Base-by-base conservation (phyloP, 1,284 basidiomycete species). In the Lentinula novae-zelandiae region DNA sequence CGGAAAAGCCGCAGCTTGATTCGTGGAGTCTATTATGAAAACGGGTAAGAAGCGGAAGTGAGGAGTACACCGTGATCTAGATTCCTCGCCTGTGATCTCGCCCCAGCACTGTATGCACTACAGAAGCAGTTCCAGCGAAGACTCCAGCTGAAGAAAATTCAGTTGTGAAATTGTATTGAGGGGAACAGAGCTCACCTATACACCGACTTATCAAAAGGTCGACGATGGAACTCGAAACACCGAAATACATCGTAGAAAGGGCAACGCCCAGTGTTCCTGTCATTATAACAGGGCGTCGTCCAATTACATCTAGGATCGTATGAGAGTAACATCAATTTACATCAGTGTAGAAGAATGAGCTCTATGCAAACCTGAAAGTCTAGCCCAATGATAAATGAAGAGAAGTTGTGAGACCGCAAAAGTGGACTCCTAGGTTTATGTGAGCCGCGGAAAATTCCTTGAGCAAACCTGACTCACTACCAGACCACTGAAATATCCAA, bases 361-460 rank as follows among this genome's bases (percentile, higher is more conserved):
- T 27, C 55, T 75, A n/a, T 20, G 22, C 54, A 12, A 53, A 82
- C 84, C 82, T 58, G 84, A 86, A 33, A 85, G 64, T 52, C 73
- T 74, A 1, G 83, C 83, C 82, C 82, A 86, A 9, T 81, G 80
- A 65, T 84, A 85, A 57, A 87, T 85, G n/a, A 82, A 80, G 17
- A 77, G 66, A 9, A 88, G 71, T 65, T 87, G 85, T 5, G 81
- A 73, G 31, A 85, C 62, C 13, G 84, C 80, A 69, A 87, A 87
- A 9, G 75, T 73, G 63, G 82, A 85, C 69, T 86, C 84, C 83
- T 84, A 63, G 17, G 40, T 17, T 1, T 39, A 15, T 6, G 17
- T 58, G 13, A 57, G 44, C 17, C 8, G 17, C 15, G 39, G 53
- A 3, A 57, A 48, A 31, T 27, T 10, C 55, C 55, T 27, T 3